phyloP scores from a whole-genome alignment of 2,329 filamentous ascomycete genomes.

The Kalaharituber pfeilii region DNA sequence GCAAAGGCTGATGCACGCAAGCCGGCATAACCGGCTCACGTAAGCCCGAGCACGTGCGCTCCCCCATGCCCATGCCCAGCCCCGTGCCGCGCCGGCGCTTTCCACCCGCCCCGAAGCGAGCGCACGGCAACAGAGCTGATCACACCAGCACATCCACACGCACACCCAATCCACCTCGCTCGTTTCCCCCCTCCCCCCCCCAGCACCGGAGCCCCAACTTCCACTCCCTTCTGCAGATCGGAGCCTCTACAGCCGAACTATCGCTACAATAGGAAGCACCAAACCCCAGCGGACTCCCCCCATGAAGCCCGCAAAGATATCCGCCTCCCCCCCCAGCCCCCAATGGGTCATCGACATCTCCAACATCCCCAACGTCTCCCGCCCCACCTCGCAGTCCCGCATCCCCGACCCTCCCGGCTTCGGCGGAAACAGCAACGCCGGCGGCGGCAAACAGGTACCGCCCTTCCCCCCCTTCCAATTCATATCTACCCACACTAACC shows the following conservation, averaged over 20 bases:
- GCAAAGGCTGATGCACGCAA: neutral
- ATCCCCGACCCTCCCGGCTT: conserved; percentile 81
- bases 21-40: neutral
- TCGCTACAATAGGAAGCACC: neutral
- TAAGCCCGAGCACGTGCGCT: neutral
- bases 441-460: conserved; percentile 35
- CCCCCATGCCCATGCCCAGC: neutral
- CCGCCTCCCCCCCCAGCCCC: conserved; percentile 9
- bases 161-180: neutral
- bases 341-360: conserved; percentile 62
- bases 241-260: neutral
- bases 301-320: conserved; percentile 10
- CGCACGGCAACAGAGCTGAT: too few species aligned
- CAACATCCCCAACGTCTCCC: conserved; percentile 47
- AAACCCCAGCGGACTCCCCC: neutral
- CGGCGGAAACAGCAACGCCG: conserved; percentile 34
- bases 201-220: neutral
- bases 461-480: conserved; percentile 1
- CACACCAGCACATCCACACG: too few species aligned
- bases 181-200: neutral
- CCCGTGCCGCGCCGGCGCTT: neutral
- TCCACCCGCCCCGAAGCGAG: neutral
- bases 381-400: conserved; percentile 43
- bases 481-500: conserved; percentile 22
- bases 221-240: neutral